Evolutionary conservation across 257 asterid species (phyloP).

Genomic region (Lantana camara): DNA sequence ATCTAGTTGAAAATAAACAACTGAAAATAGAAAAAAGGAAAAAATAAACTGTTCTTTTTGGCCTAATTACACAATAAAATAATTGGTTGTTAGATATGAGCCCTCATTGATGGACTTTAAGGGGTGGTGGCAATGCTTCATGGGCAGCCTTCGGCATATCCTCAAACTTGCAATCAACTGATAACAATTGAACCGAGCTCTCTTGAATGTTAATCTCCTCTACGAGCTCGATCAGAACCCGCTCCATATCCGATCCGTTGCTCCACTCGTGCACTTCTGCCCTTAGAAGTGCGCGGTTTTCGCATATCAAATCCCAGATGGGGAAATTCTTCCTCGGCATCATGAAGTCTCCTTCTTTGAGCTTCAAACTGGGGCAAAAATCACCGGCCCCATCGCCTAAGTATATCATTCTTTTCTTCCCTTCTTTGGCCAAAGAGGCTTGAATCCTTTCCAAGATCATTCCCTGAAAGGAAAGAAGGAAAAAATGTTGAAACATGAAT

Average conservation of each 20-base stretch:
- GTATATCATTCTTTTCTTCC: slow-evolving; percentile 59
- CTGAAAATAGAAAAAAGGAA: neutral
- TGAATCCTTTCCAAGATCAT: slow-evolving; percentile 65
- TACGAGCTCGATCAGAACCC: slow-evolving; percentile 38
- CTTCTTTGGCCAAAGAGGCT: slow-evolving; percentile 50
- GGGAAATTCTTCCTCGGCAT: slow-evolving; percentile 88
- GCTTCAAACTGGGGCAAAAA: slow-evolving; percentile 59
- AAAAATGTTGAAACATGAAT: no score
- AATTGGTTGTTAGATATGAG: neutral
- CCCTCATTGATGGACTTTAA: slow-evolving; percentile 51
- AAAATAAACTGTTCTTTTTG: neutral
- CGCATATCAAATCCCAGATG: slow-evolving; percentile 62
- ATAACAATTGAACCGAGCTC: slow-evolving; percentile 21
- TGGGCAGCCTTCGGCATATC: slow-evolving; percentile 29
- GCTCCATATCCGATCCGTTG: slow-evolving; percentile 62
- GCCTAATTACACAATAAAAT: neutral
- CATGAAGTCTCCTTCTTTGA: slow-evolving; percentile 46
- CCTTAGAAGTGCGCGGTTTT: slow-evolving; percentile 41
- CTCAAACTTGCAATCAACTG: slow-evolving; percentile 51
- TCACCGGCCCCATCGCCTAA: slow-evolving; percentile 83
- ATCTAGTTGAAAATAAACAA: neutral
- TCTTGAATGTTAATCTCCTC: slow-evolving; percentile 40
- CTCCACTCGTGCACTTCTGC: slow-evolving; percentile 65
- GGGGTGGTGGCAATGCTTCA: slow-evolving; percentile 40
- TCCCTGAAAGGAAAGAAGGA: slow-evolving; percentile 44